These are phyloP conservation scores for Colletotrichum cereale DNA, from an alignment of 2,329 filamentous ascomycete genomes.

Conservation along the genomic window DNA sequence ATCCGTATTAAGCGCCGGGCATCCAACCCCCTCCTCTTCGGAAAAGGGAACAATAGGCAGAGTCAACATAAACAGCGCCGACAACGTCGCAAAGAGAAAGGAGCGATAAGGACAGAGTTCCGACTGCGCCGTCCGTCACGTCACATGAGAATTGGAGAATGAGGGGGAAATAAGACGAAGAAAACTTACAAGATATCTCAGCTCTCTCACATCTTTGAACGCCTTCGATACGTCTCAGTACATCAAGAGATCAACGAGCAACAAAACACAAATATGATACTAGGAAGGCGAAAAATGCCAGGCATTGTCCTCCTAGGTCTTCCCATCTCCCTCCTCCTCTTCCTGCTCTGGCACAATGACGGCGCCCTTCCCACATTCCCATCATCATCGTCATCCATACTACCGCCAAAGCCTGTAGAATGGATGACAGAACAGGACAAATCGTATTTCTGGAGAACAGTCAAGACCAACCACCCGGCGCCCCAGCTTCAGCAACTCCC, in stretches of 20 bases:
- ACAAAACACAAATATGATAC: background rate
- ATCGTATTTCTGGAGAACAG: constrained; percentile 41
- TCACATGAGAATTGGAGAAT: constrained; percentile 47
- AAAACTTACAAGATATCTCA: too few relatives aligned
- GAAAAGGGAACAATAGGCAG: background rate
- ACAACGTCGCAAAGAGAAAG: background rate
- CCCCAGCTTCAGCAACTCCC: constrained; percentile 48
- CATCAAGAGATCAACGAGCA: background rate
- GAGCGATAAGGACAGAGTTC: background rate
- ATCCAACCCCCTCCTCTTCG: background rate
- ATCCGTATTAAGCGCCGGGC: constrained; percentile 12
- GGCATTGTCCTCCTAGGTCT: constrained; percentile 16
- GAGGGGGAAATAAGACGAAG: background rate
- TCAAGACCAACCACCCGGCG: constrained; percentile 40
- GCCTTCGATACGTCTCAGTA: background rate
- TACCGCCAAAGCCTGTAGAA: constrained; percentile 2
- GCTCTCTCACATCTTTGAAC: background rate
- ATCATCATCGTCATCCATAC: background rate
- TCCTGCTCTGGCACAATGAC: constrained; percentile 31
- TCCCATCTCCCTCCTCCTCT: constrained; percentile 21
- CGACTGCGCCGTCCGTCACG: constrained; percentile 47
- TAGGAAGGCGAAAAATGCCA: background rate
- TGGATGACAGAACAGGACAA: constrained; percentile 11
- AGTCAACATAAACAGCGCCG: background rate
- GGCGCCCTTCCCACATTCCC: background rate